phyloP scores from a whole-genome alignment of 345 rosid species.

The Syzygium jambos region DNA sequence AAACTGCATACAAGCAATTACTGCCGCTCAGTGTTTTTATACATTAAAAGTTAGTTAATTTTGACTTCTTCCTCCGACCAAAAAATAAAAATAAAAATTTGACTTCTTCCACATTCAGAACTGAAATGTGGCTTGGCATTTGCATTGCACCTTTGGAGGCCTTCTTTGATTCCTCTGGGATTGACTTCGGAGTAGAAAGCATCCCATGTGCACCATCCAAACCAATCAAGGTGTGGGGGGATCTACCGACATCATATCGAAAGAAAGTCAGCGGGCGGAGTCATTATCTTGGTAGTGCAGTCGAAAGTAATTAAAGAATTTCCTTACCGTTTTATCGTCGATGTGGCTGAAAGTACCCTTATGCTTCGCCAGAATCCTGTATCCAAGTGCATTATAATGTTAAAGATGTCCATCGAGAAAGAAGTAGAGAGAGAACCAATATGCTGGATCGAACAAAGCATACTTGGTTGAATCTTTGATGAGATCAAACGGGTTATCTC shows the following conservation, averaged over 20 bases:
- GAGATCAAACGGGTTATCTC: constrained; percentile 56
- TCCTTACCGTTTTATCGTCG: constrained; percentile 39
- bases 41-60: not conserved
- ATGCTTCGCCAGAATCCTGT: constrained; percentile 44
- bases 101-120: not conserved
- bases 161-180: constrained; percentile 47
- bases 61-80: not conserved
- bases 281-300: not conserved
- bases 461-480: constrained; percentile 46
- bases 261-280: not conserved
- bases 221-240: constrained; percentile 57
- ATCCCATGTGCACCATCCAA: constrained; percentile 85
- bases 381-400: not conserved
- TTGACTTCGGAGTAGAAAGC: constrained; percentile 50
- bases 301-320: not conserved
- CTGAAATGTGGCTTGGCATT: not conserved
- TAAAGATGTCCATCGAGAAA: not conserved
- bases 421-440: not conserved
- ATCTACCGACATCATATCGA: constrained; percentile 7
- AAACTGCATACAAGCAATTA: constrained; percentile 20
- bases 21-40: not conserved
- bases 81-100: no score
- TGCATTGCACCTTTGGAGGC: constrained; percentile 44
- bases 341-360: constrained; percentile 50
- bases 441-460: not conserved